These are phyloP conservation scores for Coniochaeta pulveracea DNA, from an alignment of 2,329 filamentous ascomycete species.

Conservation along the genomic window DNA sequence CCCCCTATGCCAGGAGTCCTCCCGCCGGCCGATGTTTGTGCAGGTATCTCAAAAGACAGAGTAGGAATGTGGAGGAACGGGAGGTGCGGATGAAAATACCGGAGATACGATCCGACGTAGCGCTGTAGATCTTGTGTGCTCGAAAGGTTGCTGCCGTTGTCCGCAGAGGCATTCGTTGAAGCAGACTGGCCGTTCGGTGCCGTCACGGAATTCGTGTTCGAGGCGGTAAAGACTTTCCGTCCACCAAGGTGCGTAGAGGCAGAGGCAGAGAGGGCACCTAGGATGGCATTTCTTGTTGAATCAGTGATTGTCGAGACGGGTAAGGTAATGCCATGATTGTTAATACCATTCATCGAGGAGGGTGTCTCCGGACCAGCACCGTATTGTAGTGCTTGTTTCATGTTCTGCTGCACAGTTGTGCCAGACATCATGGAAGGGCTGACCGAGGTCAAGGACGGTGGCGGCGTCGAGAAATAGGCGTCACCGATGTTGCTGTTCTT, in stretches of 20 bases:
- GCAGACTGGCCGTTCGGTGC: slow-evolving; percentile 38
- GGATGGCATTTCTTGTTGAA: slow-evolving; percentile 48
- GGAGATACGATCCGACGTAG: slow-evolving; percentile 82
- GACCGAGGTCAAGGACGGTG: slow-evolving; percentile 61
- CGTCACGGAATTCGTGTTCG: slow-evolving; percentile 41
- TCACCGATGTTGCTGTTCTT: slow-evolving; percentile 65
- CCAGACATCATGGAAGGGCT: slow-evolving; percentile 62
- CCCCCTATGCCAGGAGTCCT: slow-evolving; percentile 53
- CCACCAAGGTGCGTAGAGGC: slow-evolving; percentile 44
- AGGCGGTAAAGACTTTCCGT: slow-evolving; percentile 56
- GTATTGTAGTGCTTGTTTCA: slow-evolving; percentile 57
- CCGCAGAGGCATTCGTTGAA: slow-evolving; percentile 35
- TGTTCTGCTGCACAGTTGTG: slow-evolving; percentile 44
- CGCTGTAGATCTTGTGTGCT: slow-evolving; percentile 78
- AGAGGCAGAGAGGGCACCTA: slow-evolving; percentile 40
- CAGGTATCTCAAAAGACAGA: slow-evolving; percentile 74
- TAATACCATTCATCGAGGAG: slow-evolving; percentile 58
- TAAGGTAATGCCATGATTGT: slow-evolving; percentile 43
- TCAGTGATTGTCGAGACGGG: slow-evolving; percentile 55
- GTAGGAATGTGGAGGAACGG: slow-evolving; percentile 93
- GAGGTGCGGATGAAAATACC: slow-evolving; percentile 85
- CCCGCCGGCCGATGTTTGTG: slow-evolving; percentile 51
- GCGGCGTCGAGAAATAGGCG: slow-evolving; percentile 68
- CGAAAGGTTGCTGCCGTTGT: slow-evolving; percentile 52
- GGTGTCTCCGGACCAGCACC: slow-evolving; percentile 59